Evolutionary conservation across 352 stramenopile species (phyloP).

Genomic region (Phytophthora idaei): DNA sequence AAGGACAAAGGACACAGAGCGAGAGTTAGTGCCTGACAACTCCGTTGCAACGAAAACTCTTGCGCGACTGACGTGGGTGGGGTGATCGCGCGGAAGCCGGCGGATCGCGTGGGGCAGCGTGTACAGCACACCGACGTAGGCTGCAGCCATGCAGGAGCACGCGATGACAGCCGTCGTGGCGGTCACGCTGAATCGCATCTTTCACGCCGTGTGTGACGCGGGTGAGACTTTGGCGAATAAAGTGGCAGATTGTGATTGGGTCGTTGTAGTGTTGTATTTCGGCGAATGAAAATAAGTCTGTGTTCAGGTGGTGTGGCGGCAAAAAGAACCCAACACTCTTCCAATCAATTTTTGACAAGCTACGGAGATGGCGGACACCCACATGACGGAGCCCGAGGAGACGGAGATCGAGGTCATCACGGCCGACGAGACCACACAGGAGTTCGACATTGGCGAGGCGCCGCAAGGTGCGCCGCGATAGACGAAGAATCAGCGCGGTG

Average conservation of each 20-base stretch:
- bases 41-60: not conserved
- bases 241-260: constrained; percentile 47
- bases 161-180: constrained; percentile 67
- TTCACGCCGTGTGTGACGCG: constrained; percentile 19
- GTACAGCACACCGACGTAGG: constrained; percentile 89
- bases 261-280: constrained; percentile 10
- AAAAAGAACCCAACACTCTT: constrained; percentile 13
- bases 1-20: constrained; percentile 4
- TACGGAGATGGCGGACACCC: constrained; percentile 20
- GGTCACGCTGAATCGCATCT: constrained; percentile 84
- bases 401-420: constrained; percentile 87
- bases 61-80: constrained; percentile 65
- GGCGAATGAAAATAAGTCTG: constrained; percentile 20
- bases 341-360: constrained; percentile 35
- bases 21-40: constrained; percentile 6
- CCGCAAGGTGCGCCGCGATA: constrained; percentile 55
- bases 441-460: constrained; percentile 85
- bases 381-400: constrained; percentile 47
- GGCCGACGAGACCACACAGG: constrained; percentile 74
- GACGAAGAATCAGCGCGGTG: not conserved
- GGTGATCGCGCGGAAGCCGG: constrained; percentile 80
- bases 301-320: not conserved
- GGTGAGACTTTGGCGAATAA: constrained; percentile 24
- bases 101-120: constrained; percentile 77
- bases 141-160: constrained; percentile 81